Evolutionary conservation across 805 yeast species (phyloP), one percentile per base, ranked within the genome.

Genomic region (Saturnispora halmiae): DNA sequence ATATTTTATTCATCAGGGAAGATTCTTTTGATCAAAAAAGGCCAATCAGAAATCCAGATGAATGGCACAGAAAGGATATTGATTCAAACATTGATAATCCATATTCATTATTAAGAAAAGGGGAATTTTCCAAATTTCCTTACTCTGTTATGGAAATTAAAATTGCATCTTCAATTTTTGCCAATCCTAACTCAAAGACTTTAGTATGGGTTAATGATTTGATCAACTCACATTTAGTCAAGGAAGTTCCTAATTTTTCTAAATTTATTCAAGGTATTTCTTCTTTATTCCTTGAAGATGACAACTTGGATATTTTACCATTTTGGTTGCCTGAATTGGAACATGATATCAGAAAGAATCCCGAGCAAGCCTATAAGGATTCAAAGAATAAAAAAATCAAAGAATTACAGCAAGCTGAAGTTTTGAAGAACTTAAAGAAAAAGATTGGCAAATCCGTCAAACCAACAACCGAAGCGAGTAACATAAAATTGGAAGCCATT

Each of bases 281-380:
- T 4, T 72, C 86, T 2, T 69, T 90, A 47, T 90, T 79, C 56
- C 75, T 86, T 40, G 97, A 90, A 56, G 92, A 85, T 58, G 96
- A 90, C 53, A 80, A 82, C 51, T 71, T 90, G 55, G 95, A 86
- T 57, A 78, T 81, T 47, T 69, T 90, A 47, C 98, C 98, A 42
- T 83, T 87, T 60, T 90, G 98, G 98, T 70, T 86, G 49, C 84
- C 94, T 44, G 96, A 90, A 46, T 67, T 92, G 52, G 96, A 85
- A 51, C 67, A 64, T 41, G 90, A 82, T 58, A 79, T 80, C 44
- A 72, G 85, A 50, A 73, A 73, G 48, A 81, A 82, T 54, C 94
- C 94, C n/a, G 74, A 75, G 48, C 82, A 79, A 53, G 87, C 87
- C 0, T 77, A 75, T 52, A 79, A 77, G 50, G 84, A 79, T 52